Percentiles rank a stretch among this genome's conserved stretches.
Conservation (phyloP, 2,329 filamentous ascomycete species). For the Leptographium procerum region DNA sequence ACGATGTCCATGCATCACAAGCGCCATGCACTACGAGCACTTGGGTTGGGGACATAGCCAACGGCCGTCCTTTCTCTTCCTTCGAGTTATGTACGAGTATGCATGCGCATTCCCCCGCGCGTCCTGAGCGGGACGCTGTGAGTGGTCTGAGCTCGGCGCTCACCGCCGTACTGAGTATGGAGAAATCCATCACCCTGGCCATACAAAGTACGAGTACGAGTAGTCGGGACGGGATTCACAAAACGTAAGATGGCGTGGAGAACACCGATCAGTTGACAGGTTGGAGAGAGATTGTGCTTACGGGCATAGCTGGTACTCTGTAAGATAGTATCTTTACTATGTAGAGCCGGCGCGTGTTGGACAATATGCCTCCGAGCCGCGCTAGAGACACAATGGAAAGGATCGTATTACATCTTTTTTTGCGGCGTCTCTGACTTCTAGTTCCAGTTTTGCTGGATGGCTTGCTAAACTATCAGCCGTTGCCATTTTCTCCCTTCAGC, state of each 20-base stretch:
- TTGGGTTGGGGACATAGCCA: neutral
- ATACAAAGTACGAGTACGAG: neutral
- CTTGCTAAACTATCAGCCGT: neutral
- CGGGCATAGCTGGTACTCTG: neutral
- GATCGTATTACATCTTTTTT: neutral
- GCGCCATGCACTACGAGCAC: neutral
- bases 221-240: neutral
- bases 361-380: neutral
- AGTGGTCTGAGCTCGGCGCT: neutral
- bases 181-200: neutral
- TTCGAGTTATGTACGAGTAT: no score
- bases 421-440: neutral
- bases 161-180: neutral
- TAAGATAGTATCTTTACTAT: no score
- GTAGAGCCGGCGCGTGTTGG: neutral
- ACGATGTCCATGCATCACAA: neutral
- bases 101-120: neutral
- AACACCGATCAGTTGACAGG: neutral
- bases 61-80: neutral
- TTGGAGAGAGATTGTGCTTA: neutral
- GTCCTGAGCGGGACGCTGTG: neutral
- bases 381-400: neutral
- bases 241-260: neutral
- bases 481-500: neutral
- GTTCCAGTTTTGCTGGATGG: no score